Base-by-base conservation (phyloP, 352 stramenopile species). In the Bremia lactucae region DNA sequence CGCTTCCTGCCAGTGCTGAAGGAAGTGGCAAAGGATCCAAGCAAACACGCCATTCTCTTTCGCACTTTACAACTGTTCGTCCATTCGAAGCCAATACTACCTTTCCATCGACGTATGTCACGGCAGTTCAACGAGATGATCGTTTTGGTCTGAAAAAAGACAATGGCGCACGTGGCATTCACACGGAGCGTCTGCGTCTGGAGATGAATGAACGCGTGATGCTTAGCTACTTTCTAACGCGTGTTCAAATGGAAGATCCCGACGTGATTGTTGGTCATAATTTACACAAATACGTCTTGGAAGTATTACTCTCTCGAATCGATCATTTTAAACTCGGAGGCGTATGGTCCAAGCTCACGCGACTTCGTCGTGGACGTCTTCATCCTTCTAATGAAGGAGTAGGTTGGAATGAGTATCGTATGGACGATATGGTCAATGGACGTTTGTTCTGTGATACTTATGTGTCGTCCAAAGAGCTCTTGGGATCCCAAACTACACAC, bases 211-310 rank as follows among this genome's bases (percentile, higher is more conserved):
- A 93, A 46, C 80, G 79, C 49, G 74, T 84, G 29, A 66, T 93
- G 64, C 65, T 93, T 18, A 90, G 69, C 47, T 93, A 87, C 49
- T 90, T 93, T 36, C 51, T 93, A 37, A 87, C 76, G 19, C 86
- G 95, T 46, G 68, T 99, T 25, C 88, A 97, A 39, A 66, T 57
- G 22, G 95, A 97, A 76, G 97, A 99, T 65, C 96, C 96, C 4
- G 97, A 99, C 55, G 82, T 99, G 6, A 80, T 99, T 21, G 86
- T 98, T 10, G 96, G 94, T 8, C 96, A 99, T 76, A 99, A 99
- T 64, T 78, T 98, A 35, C 91, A 96, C 70, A 96, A 96, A 31
- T 98, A 98, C 58, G 94, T 96, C 14, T 76, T 99, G 23, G 93
- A 98, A 56, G 72, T 99, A n/a, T 68, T 99, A 4, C 81, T 99